phyloP scores from a whole-genome alignment of 371 early-diverging fungal species.

The Chytridium lagenaria region DNA sequence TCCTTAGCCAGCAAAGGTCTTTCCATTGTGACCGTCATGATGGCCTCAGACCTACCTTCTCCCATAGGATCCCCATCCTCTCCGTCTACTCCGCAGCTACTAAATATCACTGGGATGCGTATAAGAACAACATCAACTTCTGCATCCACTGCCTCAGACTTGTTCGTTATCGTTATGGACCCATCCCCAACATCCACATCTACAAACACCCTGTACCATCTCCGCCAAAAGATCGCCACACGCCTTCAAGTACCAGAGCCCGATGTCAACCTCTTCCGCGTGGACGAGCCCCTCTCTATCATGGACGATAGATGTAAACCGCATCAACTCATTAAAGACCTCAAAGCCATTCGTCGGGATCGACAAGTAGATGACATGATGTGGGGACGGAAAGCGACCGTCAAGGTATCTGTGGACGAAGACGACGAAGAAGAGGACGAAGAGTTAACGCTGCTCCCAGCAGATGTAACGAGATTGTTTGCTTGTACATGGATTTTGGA shows the following conservation, averaged over 20 bases:
- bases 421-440: background rate
- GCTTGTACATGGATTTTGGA: background rate
- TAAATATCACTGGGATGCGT: no score
- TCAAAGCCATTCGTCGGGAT: background rate
- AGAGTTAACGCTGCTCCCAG: background rate
- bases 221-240: slow-evolving; percentile 9
- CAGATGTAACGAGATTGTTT: background rate
- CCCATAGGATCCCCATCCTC: no score
- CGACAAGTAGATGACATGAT: background rate
- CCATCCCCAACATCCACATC: background rate
- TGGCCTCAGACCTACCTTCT: no score
- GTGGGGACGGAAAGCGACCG: background rate
- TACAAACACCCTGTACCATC: slow-evolving; percentile 4
- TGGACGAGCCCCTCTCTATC: background rate
- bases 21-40: no score
- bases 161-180: slow-evolving; percentile 1
- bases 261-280: slow-evolving; percentile 10
- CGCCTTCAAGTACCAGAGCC: background rate
- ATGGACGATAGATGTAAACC: background rate
- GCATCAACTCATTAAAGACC: background rate
- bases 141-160: background rate
- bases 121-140: no score
- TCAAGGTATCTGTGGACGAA: background rate
- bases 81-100: no score
- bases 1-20: no score